Base-by-base conservation (phyloP, 192 early-diverging fungal genomes). In the Entophlyctis luteolus region DNA sequence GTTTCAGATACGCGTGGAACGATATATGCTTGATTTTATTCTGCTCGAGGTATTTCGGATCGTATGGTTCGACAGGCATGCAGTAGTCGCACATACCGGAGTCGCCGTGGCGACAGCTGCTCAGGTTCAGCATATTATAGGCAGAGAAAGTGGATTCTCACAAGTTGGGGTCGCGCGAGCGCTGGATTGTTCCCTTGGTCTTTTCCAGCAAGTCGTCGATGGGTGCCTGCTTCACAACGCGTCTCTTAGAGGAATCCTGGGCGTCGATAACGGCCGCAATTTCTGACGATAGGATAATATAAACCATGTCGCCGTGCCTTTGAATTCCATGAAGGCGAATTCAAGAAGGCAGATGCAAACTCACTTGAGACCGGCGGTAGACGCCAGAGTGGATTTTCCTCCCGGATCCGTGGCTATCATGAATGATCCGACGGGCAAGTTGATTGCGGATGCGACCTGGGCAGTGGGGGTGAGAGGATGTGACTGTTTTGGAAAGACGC, bases 11-110 rank as follows among this genome's bases (percentile, higher is more conserved):
- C 3, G 92, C 83, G 59, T 98, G 93, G 66, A 95, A 98, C 18
- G 93, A 93, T 90, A 98, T 89, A 73, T 96, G 95, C 74, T 99
- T 99, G 67, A 99, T 96, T 69, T 88, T 88, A 69, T 97, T 88
- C 67, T 90, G 79, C 33, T 90, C 91, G 45, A 98, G 70, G 62
- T 95, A 97, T n/a, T 72, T 83, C 1, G 81, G 45, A 67, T 99
- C 95, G 65, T 85, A 99, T 16, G 96, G 96, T 82, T 96, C 87
- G 39, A 95, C 72, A 14, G 93, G 93, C 84, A 91, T 85, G 67
- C 93, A 95, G 68, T 95, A 93, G 68, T 95, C 91, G 71, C 93
- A 95, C 93, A 95, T 95, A 31, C 90, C 93, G 34, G 87, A 78
- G 10, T 63, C 49, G 25, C 87, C 82, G 72, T 95, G 93, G 34